Evolutionary conservation across 805 yeast species (phyloP), one percentile per base, ranked within the genome.

Genomic region (Candida quercuum): DNA sequence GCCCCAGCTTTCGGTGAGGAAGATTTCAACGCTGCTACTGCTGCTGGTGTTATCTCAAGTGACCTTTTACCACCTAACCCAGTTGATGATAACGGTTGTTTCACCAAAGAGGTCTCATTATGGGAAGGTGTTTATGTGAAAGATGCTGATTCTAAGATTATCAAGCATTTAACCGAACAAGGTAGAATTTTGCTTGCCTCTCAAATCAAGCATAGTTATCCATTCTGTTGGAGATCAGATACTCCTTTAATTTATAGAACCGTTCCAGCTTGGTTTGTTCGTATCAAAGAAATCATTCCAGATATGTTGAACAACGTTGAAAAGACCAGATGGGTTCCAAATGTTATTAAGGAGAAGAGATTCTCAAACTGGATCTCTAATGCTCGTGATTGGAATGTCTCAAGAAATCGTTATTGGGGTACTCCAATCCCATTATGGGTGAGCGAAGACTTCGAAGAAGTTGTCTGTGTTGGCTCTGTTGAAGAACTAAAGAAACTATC

Each of bases 191-290:
- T 93, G 47, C 74, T 78, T 30, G 82, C 80, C 40, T 69, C 86
- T 30, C 98, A 93, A 71, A 73, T 89, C 49, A 80, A 81, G 67
- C 99, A 93, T 74, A 83, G 95, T 63, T 93, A 93, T 66, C 99
- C 99, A 55, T 93, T 93, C 83, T 93, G 99, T 71, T 93, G 99
- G 99, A 84, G 99, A 76, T 91, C 98, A 3, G 99, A 93, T 60
- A 93, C 99, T 22, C 99, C 99, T 38, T 78, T 93, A 60, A 64
- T 93, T 49, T 93, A 93, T 72, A 81, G 95, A 69, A 81, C 96
- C 27, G 97, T 93, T 49, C 99, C 99, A 36, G 91, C 98, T 24
- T 93, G 99, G 99, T 93, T 93, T 56, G 93, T 93, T 42, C 82
- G 95, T 60, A 84, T 93, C 40, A 78, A 76, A 50, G 89, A 86